A percentile compares a stretch with the other conserved stretches of the same genome.
Conservation (phyloP, 768 basidiomycete species). For the Lepiota venenata region DNA sequence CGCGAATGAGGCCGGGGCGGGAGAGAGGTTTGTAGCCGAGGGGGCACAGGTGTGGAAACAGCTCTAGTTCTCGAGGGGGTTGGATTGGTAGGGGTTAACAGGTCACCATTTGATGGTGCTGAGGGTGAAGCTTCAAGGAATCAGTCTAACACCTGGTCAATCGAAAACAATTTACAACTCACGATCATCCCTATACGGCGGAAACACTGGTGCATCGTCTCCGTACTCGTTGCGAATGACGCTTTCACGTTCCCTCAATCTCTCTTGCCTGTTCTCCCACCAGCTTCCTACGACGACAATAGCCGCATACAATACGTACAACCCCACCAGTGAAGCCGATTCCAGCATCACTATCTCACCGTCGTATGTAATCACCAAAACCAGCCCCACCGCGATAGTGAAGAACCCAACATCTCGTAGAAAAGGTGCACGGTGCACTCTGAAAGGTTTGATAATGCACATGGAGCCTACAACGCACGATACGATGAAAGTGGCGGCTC, state of each 20-base stretch:
- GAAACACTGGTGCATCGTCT: conserved; percentile 36
- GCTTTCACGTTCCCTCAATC: conserved; percentile 42
- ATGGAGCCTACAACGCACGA: conserved; percentile 98
- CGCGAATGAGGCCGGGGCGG: conserved; percentile 42
- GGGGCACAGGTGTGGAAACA: conserved; percentile 32
- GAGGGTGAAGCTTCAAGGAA: conserved; percentile 12
- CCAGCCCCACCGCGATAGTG: conserved; percentile 71
- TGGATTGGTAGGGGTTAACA: conserved; percentile 29
- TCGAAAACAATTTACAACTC: conserved; percentile 18
- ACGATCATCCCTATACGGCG: conserved; percentile 66
- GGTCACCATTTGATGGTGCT: conserved; percentile 15
- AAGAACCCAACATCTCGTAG: conserved; percentile 96
- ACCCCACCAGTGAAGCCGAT: conserved; percentile 60
- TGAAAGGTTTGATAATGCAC: conserved; percentile 95
- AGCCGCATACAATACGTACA: conserved; percentile 76
- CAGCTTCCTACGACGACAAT: conserved; percentile 76
- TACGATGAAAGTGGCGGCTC: conserved; percentile 94
- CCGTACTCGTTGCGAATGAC: conserved; percentile 57
- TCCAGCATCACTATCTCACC: conserved; percentile 70
- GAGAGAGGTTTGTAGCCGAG: conserved; percentile 33
- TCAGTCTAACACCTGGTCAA: conserved; percentile 10
- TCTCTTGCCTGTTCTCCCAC: conserved; percentile 62
- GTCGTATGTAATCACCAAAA: conserved; percentile 78
- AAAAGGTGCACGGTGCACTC: conserved; percentile 76
- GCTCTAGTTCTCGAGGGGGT: conserved; percentile 36